These are phyloP conservation scores for Cladophialophora chaetospira DNA, from an alignment of 2,329 filamentous ascomycete species.

Conservation along the genomic window DNA sequence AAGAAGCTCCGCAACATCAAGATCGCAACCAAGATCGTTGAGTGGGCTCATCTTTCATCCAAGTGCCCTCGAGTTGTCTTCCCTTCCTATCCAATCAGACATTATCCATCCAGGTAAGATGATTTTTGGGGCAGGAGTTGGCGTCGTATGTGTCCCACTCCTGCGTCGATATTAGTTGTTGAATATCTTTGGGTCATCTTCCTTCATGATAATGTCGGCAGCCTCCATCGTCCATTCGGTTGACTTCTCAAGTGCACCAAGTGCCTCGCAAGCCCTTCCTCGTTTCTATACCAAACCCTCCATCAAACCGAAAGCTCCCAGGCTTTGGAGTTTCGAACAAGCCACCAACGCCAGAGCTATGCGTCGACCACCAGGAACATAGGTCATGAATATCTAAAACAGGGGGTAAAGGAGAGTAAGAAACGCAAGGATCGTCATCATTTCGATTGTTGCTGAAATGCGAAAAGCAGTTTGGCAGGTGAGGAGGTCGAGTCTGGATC, in stretches of 20 bases:
- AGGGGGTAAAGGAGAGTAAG: constrained; percentile 10
- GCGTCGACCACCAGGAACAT: constrained; percentile 15
- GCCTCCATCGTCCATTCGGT: background rate
- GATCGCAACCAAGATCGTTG: too few species aligned
- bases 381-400: constrained; percentile 10
- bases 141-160: background rate
- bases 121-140: background rate
- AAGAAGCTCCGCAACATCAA: background rate
- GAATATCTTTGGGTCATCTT: background rate
- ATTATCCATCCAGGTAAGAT: constrained; percentile 11
- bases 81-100: constrained; percentile 4
- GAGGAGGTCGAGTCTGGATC: background rate
- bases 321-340: background rate
- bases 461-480: constrained; percentile 3
- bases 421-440: constrained; percentile 23
- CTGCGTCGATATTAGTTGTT: constrained; percentile 4
- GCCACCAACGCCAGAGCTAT: constrained; percentile 28
- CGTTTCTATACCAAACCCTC: background rate
- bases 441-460: constrained; percentile 27
- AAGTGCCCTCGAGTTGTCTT: background rate
- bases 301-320: background rate
- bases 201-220: background rate
- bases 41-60: background rate
- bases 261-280: background rate
- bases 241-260: background rate